Evolutionary conservation across 2,329 filamentous ascomycete genomes (phyloP).

Genomic region (Nemania sp.): DNA sequence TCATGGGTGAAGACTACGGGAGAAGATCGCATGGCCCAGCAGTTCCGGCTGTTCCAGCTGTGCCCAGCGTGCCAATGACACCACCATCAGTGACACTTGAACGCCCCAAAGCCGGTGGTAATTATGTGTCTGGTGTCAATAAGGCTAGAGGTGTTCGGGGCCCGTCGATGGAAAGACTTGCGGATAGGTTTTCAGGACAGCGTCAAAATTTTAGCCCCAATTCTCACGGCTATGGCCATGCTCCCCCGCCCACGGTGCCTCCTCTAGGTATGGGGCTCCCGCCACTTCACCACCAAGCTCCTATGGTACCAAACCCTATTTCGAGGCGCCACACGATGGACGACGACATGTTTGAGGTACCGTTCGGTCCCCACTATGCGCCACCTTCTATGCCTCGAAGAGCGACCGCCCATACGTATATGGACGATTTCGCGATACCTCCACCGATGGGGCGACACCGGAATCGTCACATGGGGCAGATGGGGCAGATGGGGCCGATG

Average conservation of each 20-base stretch:
- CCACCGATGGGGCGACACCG: constrained; percentile 29
- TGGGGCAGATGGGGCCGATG: too few relatives aligned
- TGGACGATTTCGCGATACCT: constrained; percentile 34
- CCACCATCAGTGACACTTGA: constrained; percentile 41
- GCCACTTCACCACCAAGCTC: constrained; percentile 32
- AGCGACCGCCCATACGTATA: constrained; percentile 31
- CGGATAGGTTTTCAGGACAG: constrained; percentile 53
- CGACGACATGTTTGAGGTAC: constrained; percentile 44
- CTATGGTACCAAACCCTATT: constrained; percentile 37
- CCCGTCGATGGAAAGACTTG: constrained; percentile 53
- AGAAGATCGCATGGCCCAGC: constrained; percentile 44
- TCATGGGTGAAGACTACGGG: constrained; percentile 64
- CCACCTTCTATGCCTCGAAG: constrained; percentile 36
- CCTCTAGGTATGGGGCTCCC: constrained; percentile 39
- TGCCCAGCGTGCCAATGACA: constrained; percentile 35
- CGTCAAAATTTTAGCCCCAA: constrained; percentile 38
- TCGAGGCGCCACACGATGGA: constrained; percentile 48
- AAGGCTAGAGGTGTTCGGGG: constrained; percentile 47
- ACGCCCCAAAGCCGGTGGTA: constrained; percentile 41
- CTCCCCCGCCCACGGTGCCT: constrained; percentile 32
- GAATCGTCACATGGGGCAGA: constrained; percentile 29
- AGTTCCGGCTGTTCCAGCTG: constrained; percentile 40
- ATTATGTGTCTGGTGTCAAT: constrained; percentile 51
- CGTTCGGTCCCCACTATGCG: constrained; percentile 37
- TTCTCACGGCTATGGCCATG: constrained; percentile 32